phyloP scores from a whole-genome alignment of 225 moss, liverwort and hornwort species.

The Physcomitrium patens region DNA sequence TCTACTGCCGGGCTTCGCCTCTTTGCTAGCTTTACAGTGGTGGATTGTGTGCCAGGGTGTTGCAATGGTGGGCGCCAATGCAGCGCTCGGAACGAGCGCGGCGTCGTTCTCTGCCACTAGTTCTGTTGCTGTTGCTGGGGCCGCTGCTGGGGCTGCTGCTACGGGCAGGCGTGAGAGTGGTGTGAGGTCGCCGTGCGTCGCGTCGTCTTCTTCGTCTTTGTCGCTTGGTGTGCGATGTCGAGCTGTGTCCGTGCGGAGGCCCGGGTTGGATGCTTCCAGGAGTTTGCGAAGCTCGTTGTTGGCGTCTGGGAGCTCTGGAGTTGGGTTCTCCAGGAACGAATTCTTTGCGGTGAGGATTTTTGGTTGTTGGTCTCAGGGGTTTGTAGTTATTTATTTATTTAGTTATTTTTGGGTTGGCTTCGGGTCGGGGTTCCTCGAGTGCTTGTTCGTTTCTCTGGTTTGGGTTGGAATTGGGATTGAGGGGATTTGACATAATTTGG shows the following conservation, averaged over 20 bases:
- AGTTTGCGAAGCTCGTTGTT: constrained; percentile 23
- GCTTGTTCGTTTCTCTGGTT: neutral
- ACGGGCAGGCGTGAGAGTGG: neutral
- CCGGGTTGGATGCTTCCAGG: neutral
- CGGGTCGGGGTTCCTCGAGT: neutral
- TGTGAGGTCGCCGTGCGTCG: neutral
- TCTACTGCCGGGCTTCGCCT: no score
- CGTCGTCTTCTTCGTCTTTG: constrained; percentile 3
- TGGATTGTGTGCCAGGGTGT: neutral
- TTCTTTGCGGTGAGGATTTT: constrained; percentile 26
- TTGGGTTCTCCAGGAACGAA: constrained; percentile 20
- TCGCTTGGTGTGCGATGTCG: constrained; percentile 7
- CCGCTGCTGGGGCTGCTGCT: no score
- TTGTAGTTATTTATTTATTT: neutral
- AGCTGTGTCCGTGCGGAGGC: neutral
- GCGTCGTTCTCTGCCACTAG: neutral
- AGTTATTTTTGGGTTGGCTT: neutral
- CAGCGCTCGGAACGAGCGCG: neutral
- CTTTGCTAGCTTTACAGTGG: no score
- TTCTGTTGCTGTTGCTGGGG: neutral
- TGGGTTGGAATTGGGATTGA: neutral
- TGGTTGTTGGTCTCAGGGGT: neutral
- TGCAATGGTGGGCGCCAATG: constrained; percentile 15
- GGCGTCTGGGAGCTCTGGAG: constrained; percentile 5
- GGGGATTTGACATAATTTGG: no score